phyloP scores from a whole-genome alignment of 352 stramenopile species.

The Phytophthora gonapodyides region DNA sequence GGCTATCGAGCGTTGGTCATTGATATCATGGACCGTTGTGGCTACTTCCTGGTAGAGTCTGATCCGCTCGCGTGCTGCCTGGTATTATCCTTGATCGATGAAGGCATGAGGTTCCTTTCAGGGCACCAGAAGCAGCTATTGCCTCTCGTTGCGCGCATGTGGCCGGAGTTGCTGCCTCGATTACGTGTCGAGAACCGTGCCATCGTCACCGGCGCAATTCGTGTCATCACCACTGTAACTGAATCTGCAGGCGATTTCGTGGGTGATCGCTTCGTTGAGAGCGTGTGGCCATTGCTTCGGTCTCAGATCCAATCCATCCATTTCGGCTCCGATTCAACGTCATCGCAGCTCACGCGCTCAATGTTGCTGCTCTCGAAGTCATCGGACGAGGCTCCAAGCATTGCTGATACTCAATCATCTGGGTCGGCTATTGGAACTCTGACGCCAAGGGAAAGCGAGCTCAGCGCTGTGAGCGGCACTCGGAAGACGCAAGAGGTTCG shows the following conservation, averaged over 20 bases:
- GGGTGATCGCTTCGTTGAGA: slow-evolving; percentile 78
- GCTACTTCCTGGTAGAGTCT: slow-evolving; percentile 72
- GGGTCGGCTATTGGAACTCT: background rate
- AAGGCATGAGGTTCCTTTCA: slow-evolving; percentile 60
- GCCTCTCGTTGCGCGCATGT: slow-evolving; percentile 77
- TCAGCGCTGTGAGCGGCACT: slow-evolving; percentile 30
- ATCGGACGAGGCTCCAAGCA: slow-evolving; percentile 2
- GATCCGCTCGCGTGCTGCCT: slow-evolving; percentile 77
- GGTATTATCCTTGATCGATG: slow-evolving; percentile 68
- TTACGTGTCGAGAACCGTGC: slow-evolving; percentile 59
- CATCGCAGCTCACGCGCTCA: slow-evolving; percentile 55
- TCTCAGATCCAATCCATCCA: slow-evolving; percentile 48
- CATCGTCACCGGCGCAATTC: slow-evolving; percentile 62
- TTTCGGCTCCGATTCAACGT: slow-evolving; percentile 30
- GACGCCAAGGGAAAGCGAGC: slow-evolving; percentile 6
- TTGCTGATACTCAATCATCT: slow-evolving; percentile 1
- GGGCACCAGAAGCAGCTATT: slow-evolving; percentile 57
- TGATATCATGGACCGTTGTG: slow-evolving; percentile 77
- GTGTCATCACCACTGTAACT: slow-evolving; percentile 56
- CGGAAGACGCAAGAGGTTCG: slow-evolving; percentile 65
- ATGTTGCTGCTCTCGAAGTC: slow-evolving; percentile 61
- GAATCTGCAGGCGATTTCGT: slow-evolving; percentile 76
- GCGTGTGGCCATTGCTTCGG: slow-evolving; percentile 68
- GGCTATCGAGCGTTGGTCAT: slow-evolving; percentile 61
- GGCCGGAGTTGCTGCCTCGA: slow-evolving; percentile 69